phyloP scores from a whole-genome alignment of 2,329 filamentous ascomycete genomes.

The Leptographium procerum region DNA sequence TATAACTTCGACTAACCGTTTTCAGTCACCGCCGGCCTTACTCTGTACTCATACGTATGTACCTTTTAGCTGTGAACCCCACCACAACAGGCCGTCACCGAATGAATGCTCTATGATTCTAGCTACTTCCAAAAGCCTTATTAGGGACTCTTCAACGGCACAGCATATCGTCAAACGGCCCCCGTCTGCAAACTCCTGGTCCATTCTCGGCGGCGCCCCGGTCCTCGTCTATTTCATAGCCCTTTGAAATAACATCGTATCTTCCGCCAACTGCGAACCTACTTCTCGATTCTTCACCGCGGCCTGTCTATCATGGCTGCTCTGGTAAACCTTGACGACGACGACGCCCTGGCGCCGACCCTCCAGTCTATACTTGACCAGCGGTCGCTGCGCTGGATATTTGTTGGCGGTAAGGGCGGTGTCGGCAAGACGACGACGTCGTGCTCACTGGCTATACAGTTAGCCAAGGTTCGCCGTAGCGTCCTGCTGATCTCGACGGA shows the following conservation, averaged over 20 bases:
- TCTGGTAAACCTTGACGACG: constrained; percentile 46
- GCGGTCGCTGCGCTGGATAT: constrained; percentile 94
- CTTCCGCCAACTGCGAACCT: not conserved
- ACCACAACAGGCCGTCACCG: not conserved
- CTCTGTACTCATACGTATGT: too few relatives aligned
- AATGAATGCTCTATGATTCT: not conserved
- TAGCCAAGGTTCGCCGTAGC: constrained; percentile 86
- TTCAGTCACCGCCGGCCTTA: too few relatives aligned
- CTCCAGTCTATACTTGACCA: constrained; percentile 94
- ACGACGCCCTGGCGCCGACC: constrained; percentile 73
- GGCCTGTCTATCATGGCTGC: constrained; percentile 17
- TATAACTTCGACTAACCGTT: not conserved
- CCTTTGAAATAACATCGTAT: not conserved
- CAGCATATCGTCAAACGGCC: not conserved
- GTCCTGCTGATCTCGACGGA: constrained; percentile 97
- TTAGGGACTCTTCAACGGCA: not conserved
- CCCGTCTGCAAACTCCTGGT: not conserved
- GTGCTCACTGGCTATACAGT: constrained; percentile 94
- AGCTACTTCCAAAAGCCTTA: not conserved
- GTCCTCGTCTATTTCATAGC: not conserved
- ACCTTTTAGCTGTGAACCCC: not conserved
- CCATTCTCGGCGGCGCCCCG: not conserved
- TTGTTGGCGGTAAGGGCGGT: constrained; percentile 95
- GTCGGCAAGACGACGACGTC: constrained; percentile 99
- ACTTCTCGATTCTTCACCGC: not conserved